Evolutionary conservation across 352 stramenopile species (phyloP).

Genomic region (Pythium dissotocum): DNA sequence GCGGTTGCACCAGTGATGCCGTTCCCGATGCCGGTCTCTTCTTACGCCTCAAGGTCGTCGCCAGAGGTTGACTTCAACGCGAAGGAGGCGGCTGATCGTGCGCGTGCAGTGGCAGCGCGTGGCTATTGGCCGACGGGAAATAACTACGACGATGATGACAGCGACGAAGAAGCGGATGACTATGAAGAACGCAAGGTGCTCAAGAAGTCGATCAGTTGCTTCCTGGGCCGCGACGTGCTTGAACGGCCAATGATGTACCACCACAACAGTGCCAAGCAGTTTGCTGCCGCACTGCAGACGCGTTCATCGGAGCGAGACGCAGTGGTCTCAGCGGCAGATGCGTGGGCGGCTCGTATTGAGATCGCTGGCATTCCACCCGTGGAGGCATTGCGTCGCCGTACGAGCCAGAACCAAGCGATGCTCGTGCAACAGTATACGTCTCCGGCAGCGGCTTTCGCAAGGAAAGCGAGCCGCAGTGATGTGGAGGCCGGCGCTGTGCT

Average conservation of each 20-base stretch:
- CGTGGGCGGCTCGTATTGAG: slow-evolving; percentile 58
- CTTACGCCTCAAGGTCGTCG: neutral
- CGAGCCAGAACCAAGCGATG: slow-evolving; percentile 22
- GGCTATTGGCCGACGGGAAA: slow-evolving; percentile 23
- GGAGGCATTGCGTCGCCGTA: slow-evolving; percentile 22
- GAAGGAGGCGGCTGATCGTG: slow-evolving; percentile 17
- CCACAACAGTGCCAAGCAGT: slow-evolving; percentile 26
- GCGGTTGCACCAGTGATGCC: neutral
- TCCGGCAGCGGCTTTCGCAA: neutral
- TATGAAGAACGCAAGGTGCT: slow-evolving; percentile 52
- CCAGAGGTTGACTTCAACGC: slow-evolving; percentile 7
- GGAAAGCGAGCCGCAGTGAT: slow-evolving; percentile 2
- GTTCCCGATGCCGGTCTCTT: neutral
- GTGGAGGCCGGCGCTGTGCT: neutral
- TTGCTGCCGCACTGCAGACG: slow-evolving; percentile 7
- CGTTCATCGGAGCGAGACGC: slow-evolving; percentile 27
- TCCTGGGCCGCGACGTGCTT: slow-evolving; percentile 47
- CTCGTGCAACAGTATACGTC: slow-evolving; percentile 23
- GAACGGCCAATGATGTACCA: slow-evolving; percentile 44
- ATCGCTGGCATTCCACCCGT: slow-evolving; percentile 48
- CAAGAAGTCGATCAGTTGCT: slow-evolving; percentile 57
- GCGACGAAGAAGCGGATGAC: slow-evolving; percentile 34
- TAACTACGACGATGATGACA: slow-evolving; percentile 31
- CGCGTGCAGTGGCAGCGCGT: slow-evolving; percentile 17
- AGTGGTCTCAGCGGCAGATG: slow-evolving; percentile 26